A percentile compares a stretch with the other conserved stretches of the same genome.
Conservation (phyloP, 139 green algal genomes). For the Microglena sp. region DNA sequence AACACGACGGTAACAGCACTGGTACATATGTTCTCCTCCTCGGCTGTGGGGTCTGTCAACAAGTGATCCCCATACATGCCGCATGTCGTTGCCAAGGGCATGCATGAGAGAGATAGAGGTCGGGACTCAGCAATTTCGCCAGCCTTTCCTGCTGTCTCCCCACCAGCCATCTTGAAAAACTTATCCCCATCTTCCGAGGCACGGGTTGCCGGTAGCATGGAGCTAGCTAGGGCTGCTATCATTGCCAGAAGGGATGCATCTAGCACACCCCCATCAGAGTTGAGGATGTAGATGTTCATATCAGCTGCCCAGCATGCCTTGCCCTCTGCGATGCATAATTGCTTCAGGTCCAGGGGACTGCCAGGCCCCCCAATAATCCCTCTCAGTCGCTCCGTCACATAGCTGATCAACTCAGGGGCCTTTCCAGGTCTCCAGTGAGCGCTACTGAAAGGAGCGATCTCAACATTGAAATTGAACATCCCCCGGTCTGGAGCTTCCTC, state of each 20-base stretch:
- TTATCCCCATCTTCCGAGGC: too few relatives aligned
- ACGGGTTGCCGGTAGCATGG: slow-evolving; percentile 32
- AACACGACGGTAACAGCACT: slow-evolving; percentile 35
- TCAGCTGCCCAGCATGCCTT: slow-evolving; percentile 46
- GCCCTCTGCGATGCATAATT: slow-evolving; percentile 58
- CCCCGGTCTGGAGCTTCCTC: slow-evolving; percentile 34
- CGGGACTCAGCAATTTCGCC: not conserved
- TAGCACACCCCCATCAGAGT: slow-evolving; percentile 53
- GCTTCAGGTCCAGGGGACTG: slow-evolving; percentile 22
- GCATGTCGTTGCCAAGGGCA: slow-evolving; percentile 25
- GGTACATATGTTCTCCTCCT: slow-evolving; percentile 53
- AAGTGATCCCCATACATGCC: slow-evolving; percentile 34
- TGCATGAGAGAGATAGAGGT: not conserved
- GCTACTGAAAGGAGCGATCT: slow-evolving; percentile 55
- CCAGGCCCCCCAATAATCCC: slow-evolving; percentile 14
- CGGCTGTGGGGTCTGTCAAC: slow-evolving; percentile 52
- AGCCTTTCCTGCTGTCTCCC: not conserved
- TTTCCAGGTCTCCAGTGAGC: slow-evolving; percentile 22
- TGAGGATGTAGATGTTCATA: slow-evolving; percentile 65
- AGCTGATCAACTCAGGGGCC: slow-evolving; percentile 17
- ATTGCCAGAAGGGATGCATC: slow-evolving; percentile 57
- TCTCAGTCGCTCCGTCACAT: slow-evolving; percentile 34
- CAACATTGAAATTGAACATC: slow-evolving; percentile 37
- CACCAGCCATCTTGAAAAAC: slow-evolving; percentile 12
- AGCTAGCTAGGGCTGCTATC: slow-evolving; percentile 40